These are phyloP conservation scores for Myriosclerotinia curreyana DNA, from an alignment of 2,329 filamentous ascomycete species.

Conservation along the genomic window DNA sequence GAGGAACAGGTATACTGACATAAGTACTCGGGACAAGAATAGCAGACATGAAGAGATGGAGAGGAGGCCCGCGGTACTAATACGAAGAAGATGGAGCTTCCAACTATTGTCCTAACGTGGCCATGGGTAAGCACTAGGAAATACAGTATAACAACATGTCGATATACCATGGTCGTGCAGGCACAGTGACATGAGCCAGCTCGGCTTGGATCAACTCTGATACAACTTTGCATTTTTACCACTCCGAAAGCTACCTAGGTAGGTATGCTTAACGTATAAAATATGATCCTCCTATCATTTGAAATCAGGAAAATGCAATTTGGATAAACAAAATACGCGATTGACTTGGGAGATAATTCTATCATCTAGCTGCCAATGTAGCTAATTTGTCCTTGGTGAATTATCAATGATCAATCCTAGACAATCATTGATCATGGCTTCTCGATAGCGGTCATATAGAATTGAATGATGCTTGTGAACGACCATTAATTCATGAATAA, in stretches of 20 bases:
- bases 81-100: neutral
- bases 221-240: neutral
- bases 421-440: neutral
- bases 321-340: too few relatives aligned
- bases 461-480: neutral
- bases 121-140: neutral
- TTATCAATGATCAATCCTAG: neutral
- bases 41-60: neutral
- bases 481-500: neutral
- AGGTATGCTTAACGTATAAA: neutral
- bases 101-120: neutral
- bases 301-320: neutral
- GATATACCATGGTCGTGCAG: neutral
- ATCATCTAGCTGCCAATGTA: neutral
- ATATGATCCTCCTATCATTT: neutral
- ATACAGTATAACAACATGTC: neutral
- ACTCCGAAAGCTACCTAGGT: neutral
- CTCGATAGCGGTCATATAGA: neutral
- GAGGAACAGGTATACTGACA: neutral
- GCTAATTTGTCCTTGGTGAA: neutral
- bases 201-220: neutral
- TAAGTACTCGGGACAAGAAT: too few relatives aligned
- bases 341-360: neutral
- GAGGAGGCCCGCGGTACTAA: neutral
- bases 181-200: neutral